Evolutionary conservation across 306 rosid genomes (phyloP).

Genomic region (Biancaea sappan): DNA sequence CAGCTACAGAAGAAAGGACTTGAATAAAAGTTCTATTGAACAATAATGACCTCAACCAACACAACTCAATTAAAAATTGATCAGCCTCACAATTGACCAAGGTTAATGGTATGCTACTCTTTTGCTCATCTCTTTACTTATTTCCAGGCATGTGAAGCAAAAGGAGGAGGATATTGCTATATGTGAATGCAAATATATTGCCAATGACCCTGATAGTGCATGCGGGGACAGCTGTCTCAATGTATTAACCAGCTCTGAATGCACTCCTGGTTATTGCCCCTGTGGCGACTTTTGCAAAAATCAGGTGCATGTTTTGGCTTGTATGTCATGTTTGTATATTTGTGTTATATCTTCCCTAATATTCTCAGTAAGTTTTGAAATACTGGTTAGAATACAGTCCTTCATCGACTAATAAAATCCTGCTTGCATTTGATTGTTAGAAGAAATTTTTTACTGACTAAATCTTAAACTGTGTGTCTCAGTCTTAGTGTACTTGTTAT

Average conservation of each 20-base stretch:
- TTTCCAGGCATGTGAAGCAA: constrained; percentile 74
- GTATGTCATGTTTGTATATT: not conserved
- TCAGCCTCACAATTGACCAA: not conserved
- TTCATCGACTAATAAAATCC: constrained; percentile 2
- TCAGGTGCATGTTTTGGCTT: constrained; percentile 57
- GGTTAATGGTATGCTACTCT: constrained; percentile 3
- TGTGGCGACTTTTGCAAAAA: constrained; percentile 72
- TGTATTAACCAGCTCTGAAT: constrained; percentile 86
- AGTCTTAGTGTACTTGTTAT: constrained; percentile 14
- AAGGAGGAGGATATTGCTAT: constrained; percentile 87
- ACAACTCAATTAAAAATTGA: not conserved
- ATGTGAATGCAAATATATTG: constrained; percentile 72
- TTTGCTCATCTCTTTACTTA: constrained; percentile 16
- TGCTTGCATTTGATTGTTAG: constrained; percentile 13
- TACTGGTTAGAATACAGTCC: not conserved
- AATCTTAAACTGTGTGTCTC: constrained; percentile 5
- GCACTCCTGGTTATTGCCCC: constrained; percentile 85
- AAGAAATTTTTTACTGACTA: constrained; percentile 11
- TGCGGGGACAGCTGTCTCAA: constrained; percentile 93
- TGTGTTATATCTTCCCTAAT: not conserved
- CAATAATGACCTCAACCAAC: not conserved
- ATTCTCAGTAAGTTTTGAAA: not conserved
- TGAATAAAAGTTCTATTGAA: not conserved
- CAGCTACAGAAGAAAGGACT: not conserved
- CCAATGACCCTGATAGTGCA: constrained; percentile 59